Evolutionary conservation across 2,329 filamentous ascomycete species (phyloP), one percentile per base, ranked within the genome.

Genomic region (Neonectria coccinea): DNA sequence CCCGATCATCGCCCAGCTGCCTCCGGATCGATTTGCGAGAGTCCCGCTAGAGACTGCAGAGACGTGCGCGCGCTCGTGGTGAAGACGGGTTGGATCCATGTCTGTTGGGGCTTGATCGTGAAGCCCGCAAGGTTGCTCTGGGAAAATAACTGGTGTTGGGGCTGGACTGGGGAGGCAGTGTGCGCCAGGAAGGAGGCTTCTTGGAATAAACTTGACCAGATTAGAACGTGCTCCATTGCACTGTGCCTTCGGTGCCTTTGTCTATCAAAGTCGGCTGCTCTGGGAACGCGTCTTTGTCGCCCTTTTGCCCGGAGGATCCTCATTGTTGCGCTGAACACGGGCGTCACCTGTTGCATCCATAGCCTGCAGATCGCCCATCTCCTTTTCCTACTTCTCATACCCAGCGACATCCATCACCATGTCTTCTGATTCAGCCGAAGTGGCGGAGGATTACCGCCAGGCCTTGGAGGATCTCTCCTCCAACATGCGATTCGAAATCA

Each of bases 401-500:
- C 64, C 58, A 60, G 62, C 56, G 61, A 64, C 57, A 66, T 64
- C 59, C 51, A 62, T 57, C 65, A 77, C 55, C 73, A 86, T 86
- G 84, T 81, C 82, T 65, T 81, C 83, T 73, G 84, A 85, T 70
- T 82, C 92, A 69, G 93, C 92, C 78, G 94, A 97, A 81, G 93
- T 99, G 73, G 94, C 94, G 68, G 92, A 95, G 80, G 96, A 98
- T 82, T 99, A 97, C 83, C 92, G 92, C 78, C 92, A 93, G 76
- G 96, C 94, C 59, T 85, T 99, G 77, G 92, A 97, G 82, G 95
- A 97, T 80, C 86, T 99, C 75, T 92, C 92, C 70, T 88, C 90
- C 77, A 97, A 97, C 82, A 93, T 93, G 81, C 91, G 94, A 76
- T 93, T 93, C 80, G 95, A 98, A 81, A 99, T 99, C 79, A 95